Evolutionary conservation across 1,284 basidiomycete genomes (phyloP).

Genomic region (Sanghuangporus sanghuang): DNA sequence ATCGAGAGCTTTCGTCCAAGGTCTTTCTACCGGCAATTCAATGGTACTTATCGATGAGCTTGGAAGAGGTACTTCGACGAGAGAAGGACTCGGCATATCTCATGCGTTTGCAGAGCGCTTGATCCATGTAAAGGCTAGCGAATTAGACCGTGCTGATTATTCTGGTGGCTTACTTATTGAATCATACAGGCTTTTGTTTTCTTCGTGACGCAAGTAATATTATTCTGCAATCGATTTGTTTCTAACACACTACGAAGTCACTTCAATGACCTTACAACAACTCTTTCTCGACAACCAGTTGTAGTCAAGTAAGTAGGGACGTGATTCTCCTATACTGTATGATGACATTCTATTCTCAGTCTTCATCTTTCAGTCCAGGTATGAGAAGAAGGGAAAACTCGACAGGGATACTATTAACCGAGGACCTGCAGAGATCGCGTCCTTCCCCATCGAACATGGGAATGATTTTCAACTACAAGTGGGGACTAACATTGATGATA

Average conservation of each 20-base stretch:
- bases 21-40: conserved; percentile 67
- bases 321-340: conserved; percentile 22
- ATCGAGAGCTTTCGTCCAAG: conserved; percentile 31
- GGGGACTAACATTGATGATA: conserved; percentile 18
- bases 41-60: conserved; percentile 90
- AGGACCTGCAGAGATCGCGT: conserved; percentile 40
- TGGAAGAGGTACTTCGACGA: conserved; percentile 81
- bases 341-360: conserved; percentile 35
- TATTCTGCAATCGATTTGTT: background rate
- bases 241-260: conserved; percentile 42
- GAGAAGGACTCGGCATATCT: conserved; percentile 85
- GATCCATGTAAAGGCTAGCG: conserved; percentile 61
- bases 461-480: conserved; percentile 80
- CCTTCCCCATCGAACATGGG: conserved; percentile 53
- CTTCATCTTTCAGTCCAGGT: conserved; percentile 82
- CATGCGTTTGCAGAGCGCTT: conserved; percentile 91
- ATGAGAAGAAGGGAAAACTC: conserved; percentile 15
- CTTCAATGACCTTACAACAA: conserved; percentile 63
- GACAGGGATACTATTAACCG: background rate
- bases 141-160: background rate
- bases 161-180: background rate
- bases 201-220: conserved; percentile 73
- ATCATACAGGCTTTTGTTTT: conserved; percentile 68
- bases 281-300: conserved; percentile 65
- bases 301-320: conserved; percentile 60